phyloP scores from a whole-genome alignment of 2,329 filamentous ascomycete species.

The Alternaria panax region DNA sequence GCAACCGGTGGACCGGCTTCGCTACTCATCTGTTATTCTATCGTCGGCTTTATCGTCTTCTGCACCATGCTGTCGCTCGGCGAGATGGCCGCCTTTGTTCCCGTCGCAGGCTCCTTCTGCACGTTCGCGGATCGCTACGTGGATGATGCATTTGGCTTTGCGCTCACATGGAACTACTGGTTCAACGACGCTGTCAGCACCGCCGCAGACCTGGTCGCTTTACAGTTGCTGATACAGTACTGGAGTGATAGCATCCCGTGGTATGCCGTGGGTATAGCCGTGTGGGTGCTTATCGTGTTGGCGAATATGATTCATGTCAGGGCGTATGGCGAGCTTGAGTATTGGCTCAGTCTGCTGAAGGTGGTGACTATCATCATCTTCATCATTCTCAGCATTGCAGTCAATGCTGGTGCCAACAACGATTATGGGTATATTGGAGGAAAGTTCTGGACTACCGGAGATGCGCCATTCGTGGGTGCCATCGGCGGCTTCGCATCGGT shows the following conservation, averaged over 20 bases:
- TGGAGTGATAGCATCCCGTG: constrained; percentile 48
- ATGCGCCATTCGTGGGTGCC: constrained; percentile 54
- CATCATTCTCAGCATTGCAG: constrained; percentile 43
- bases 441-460: constrained; percentile 71
- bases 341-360: constrained; percentile 46
- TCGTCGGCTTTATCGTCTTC: constrained; percentile 43
- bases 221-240: constrained; percentile 45
- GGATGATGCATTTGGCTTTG: constrained; percentile 67
- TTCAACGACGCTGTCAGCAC: constrained; percentile 44
- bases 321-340: constrained; percentile 49
- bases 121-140: constrained; percentile 51
- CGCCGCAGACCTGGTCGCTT: constrained; percentile 46
- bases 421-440: constrained; percentile 59
- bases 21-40: constrained; percentile 49
- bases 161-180: constrained; percentile 44
- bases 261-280: constrained; percentile 40
- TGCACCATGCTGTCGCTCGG: constrained; percentile 48
- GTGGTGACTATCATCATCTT: constrained; percentile 46
- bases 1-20: constrained; percentile 53
- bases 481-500: constrained; percentile 68
- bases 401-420: constrained; percentile 37
- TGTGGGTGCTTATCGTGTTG: constrained; percentile 43
- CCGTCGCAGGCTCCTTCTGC: constrained; percentile 43
- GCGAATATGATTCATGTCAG: constrained; percentile 49
- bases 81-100: constrained; percentile 50